Percentiles rank a stretch among this genome's conserved stretches.
Evolutionary conservation across 768 basidiomycete species (phyloP).

Genomic region (Boletales sp.): DNA sequence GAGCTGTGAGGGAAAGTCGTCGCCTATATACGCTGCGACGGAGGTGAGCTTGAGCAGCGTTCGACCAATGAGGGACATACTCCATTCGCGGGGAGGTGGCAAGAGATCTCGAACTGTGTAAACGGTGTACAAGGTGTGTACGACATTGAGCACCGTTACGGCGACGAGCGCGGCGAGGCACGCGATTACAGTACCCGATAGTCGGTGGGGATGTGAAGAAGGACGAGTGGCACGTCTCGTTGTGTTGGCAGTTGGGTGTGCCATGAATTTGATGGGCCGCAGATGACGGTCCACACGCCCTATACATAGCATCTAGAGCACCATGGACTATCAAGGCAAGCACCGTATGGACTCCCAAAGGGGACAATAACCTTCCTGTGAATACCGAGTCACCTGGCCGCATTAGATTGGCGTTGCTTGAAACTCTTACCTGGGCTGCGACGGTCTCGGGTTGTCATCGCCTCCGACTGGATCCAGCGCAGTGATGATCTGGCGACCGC

Average conservation of each 20-base stretch:
- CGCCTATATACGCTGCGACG: conserved; percentile 25
- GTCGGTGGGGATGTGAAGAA: neutral
- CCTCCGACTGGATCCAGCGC: neutral
- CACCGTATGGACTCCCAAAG: neutral
- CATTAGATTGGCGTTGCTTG: no score
- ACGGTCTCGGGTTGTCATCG: neutral
- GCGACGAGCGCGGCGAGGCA: conserved; percentile 19
- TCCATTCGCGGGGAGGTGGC: conserved; percentile 19
- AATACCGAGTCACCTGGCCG: neutral
- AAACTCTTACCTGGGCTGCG: neutral
- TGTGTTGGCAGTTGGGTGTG: neutral
- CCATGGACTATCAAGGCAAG: neutral
- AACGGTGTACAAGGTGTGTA: conserved; percentile 17
- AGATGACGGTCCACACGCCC: no score
- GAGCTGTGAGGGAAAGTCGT: conserved; percentile 31
- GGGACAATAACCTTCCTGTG: neutral
- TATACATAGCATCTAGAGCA: no score
- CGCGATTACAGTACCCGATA: neutral
- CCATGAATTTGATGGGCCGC: neutral
- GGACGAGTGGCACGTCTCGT: neutral
- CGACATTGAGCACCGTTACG: conserved; percentile 23
- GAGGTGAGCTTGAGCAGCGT: neutral
- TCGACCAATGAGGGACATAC: conserved; percentile 7
- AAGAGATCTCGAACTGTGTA: conserved; percentile 10
- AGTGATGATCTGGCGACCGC: neutral